These are phyloP conservation scores for Sporisorium iseilematis-ciliati DNA, from an alignment of 1,284 basidiomycete species.

Conservation along the genomic window DNA sequence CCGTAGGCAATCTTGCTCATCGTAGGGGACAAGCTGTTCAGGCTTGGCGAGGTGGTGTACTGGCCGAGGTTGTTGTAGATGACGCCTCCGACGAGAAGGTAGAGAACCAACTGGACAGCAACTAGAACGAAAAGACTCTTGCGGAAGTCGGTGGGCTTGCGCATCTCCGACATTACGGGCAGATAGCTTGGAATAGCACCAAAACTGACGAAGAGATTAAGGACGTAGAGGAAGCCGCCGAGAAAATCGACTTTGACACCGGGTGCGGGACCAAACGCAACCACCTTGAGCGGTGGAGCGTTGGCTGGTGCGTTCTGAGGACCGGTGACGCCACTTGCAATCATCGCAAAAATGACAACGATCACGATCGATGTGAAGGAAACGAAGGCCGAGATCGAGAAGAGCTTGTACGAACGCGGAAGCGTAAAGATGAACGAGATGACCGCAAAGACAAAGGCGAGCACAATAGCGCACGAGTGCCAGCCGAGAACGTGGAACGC, in stretches of 20 bases:
- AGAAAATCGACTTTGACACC: conserved; percentile 55
- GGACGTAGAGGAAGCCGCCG: conserved; percentile 53
- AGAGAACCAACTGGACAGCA: conserved; percentile 57
- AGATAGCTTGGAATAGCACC: conserved; percentile 59
- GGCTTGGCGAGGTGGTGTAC: conserved; percentile 61
- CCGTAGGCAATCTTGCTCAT: conserved; percentile 62
- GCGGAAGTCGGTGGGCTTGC: conserved; percentile 54
- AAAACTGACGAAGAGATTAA: conserved; percentile 59
- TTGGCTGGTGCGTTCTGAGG: conserved; percentile 43
- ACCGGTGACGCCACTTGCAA: conserved; percentile 57
- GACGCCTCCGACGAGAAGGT: conserved; percentile 62
- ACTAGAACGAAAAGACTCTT: conserved; percentile 53
- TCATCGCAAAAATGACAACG: conserved; percentile 63
- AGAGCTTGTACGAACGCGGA: conserved; percentile 61
- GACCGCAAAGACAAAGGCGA: conserved; percentile 55
- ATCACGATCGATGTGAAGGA: conserved; percentile 61
- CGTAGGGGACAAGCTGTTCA: conserved; percentile 50
- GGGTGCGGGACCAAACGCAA: conserved; percentile 54
- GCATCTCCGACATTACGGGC: conserved; percentile 64
- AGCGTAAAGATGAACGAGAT: conserved; percentile 62
- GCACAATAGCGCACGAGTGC: conserved; percentile 54
- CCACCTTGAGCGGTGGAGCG: conserved; percentile 43
- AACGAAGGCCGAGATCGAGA: conserved; percentile 54
- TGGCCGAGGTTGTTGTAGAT: conserved; percentile 64
- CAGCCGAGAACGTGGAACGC: conserved; percentile 59